Evolutionary conservation across 805 yeast species (phyloP), one percentile per base, ranked within the genome.

Genomic region (Kodamaea lidongshanica): DNA sequence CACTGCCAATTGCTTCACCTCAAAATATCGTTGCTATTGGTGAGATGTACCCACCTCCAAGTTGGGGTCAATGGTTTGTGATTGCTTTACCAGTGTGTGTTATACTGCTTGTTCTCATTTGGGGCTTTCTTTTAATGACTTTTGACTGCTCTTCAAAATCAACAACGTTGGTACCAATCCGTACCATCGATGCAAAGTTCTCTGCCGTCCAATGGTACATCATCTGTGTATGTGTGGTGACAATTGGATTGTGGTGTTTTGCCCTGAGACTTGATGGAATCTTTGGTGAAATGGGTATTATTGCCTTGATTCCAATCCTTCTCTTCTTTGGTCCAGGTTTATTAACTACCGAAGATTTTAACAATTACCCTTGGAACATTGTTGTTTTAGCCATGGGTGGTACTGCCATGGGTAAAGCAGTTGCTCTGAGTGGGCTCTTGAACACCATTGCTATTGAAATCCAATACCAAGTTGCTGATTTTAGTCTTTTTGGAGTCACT

Each of bases 301-400:
- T 92, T 37, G 94, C 97, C 0, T 69, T 92, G 33, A 70, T 88
- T 11, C 96, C 98, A 7, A 72, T 89, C 47, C 70, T 87, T n/a
- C 58, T 86, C n/a, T 79, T 89, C 48, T 89, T 89, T 50, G 97
- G 96, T 4, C 75, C 95, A 0, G 96, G 96, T 1, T 58, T 88
- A 12, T 62, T 89, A 37, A 75, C 82, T 6, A 79, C 87, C 1
- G 95, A 88, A 34, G 98, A 89, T 51, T 87, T 89, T 57, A 89
- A 92, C 58, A 89, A 86, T 53, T 89, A 89, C 53, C 77, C 95
- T 41, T 89, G 98, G 98, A 87, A 94, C 4, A 92, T 89, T 45
- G 92, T 92, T 7, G 76, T 89, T 25, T 67, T 89, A 40, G 96
- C 97, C 4, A 92, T 89, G 98, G 98, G 98, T 18, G 98, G 98